Percentiles rank a stretch among this genome's conserved stretches.
These are phyloP conservation scores for Candida ovalis DNA, from an alignment of 805 yeast genomes.

Conservation along the genomic window DNA sequence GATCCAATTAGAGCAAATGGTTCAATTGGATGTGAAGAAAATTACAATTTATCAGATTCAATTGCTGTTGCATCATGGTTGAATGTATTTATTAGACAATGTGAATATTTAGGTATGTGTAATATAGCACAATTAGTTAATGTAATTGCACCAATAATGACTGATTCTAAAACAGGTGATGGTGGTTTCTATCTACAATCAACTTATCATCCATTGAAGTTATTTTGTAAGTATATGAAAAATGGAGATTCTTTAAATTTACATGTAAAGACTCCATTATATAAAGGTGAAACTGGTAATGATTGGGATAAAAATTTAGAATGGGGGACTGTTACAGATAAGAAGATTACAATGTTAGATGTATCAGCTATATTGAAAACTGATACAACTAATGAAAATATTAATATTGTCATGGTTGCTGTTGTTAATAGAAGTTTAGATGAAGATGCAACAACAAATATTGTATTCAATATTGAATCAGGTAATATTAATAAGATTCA, in stretches of 20 bases:
- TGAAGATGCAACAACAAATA: conserved; percentile 21
- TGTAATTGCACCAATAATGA: conserved; percentile 35
- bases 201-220: conserved; percentile 26
- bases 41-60: conserved; percentile 31
- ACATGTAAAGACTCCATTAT: conserved; percentile 28
- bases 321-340: conserved; percentile 4
- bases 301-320: conserved; percentile 6
- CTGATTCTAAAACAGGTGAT: too few species aligned
- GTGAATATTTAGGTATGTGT: conserved; percentile 30
- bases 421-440: conserved; percentile 28
- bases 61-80: conserved; percentile 34
- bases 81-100: conserved; percentile 32
- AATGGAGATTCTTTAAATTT: conserved; percentile 27
- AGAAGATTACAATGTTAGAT: conserved; percentile 26
- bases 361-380: conserved; percentile 23
- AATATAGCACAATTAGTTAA: conserved; percentile 34
- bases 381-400: conserved; percentile 15
- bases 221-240: conserved; percentile 32
- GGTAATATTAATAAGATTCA: conserved; percentile 10
- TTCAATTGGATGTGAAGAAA: conserved; percentile 30
- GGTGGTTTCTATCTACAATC: conserved; percentile 28
- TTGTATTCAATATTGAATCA: conserved; percentile 17
- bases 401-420: conserved; percentile 25
- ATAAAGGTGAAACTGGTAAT: conserved; percentile 27
- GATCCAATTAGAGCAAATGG: conserved; percentile 32